Evolutionary conservation across 2,329 filamentous ascomycete genomes (phyloP).

Genomic region (Fusarium napiforme): DNA sequence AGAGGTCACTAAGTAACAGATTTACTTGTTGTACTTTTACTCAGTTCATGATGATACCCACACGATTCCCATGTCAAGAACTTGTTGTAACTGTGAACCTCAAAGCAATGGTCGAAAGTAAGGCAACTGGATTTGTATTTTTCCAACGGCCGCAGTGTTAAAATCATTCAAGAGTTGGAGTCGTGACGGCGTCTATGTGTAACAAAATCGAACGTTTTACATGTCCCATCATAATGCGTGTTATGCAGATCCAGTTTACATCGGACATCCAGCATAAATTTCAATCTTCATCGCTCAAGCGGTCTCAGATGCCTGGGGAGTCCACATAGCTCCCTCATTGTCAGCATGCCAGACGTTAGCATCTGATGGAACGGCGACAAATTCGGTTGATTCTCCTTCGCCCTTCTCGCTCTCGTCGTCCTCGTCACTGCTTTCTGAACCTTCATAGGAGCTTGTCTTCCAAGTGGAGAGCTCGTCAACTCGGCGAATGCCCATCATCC

Average conservation of each 20-base stretch:
- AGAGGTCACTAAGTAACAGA: conserved; percentile 44
- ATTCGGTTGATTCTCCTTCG: conserved; percentile 55
- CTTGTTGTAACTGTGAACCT: neutral
- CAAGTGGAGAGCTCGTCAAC: conserved; percentile 67
- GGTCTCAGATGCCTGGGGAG: conserved; percentile 41
- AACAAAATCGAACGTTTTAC: conserved; percentile 41
- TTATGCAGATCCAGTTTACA: conserved; percentile 27
- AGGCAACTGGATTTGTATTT: conserved; percentile 21
- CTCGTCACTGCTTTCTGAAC: conserved; percentile 51
- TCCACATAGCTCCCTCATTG: conserved; percentile 60
- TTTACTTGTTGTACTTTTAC: conserved; percentile 18
- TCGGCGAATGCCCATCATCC: conserved; percentile 87
- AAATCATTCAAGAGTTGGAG: conserved; percentile 40
- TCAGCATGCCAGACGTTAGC: conserved; percentile 56
- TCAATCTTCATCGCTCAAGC: conserved; percentile 24
- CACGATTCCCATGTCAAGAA: neutral
- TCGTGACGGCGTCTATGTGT: conserved; percentile 48
- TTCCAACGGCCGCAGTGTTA: conserved; percentile 1
- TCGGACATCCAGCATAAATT: conserved; percentile 25
- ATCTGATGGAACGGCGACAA: conserved; percentile 60
- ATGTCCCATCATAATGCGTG: conserved; percentile 40
- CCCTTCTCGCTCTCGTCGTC: conserved; percentile 49
- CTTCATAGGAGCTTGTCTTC: conserved; percentile 58
- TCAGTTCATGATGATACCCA: conserved; percentile 32
- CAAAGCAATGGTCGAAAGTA: conserved; percentile 1